Evolutionary conservation across 176 grass and related monocot species (phyloP).

Genomic region (Carex scoparia): DNA sequence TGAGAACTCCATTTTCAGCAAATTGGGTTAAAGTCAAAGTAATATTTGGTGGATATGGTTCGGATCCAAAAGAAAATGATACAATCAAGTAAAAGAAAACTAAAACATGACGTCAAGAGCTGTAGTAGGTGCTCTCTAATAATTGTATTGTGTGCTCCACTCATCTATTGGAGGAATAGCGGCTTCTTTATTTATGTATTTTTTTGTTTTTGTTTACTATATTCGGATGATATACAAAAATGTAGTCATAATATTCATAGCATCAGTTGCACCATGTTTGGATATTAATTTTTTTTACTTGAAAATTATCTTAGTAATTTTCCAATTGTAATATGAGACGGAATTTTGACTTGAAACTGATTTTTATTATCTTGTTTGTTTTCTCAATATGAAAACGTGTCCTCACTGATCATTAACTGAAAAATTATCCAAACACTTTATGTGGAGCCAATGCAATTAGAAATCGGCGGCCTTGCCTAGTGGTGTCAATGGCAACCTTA

Average conservation of each 20-base stretch:
- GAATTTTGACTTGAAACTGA: not conserved
- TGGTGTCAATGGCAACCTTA: too few species aligned
- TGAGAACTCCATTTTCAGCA: not conserved
- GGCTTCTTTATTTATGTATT: not conserved
- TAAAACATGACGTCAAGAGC: not conserved
- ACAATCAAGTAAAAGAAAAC: not conserved
- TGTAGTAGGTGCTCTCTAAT: not conserved
- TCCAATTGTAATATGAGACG: not conserved
- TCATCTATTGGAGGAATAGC: not conserved
- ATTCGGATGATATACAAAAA: not conserved
- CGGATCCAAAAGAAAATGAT: not conserved
- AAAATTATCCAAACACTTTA: not conserved
- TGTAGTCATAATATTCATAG: not conserved
- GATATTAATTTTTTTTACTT: not conserved
- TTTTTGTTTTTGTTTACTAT: not conserved
- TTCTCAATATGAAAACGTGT: not conserved
- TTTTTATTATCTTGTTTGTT: not conserved
- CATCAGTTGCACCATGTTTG: not conserved
- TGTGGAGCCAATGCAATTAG: too few species aligned
- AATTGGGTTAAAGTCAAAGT: not conserved
- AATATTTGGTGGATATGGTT: not conserved
- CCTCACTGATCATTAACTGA: not conserved
- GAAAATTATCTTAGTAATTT: not conserved
- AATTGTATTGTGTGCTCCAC: conserved; percentile 12
- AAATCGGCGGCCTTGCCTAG: too few species aligned